These are phyloP conservation scores for Capsella bursapastoris DNA, from an alignment of 345 rosid genomes.

Conservation along the genomic window DNA sequence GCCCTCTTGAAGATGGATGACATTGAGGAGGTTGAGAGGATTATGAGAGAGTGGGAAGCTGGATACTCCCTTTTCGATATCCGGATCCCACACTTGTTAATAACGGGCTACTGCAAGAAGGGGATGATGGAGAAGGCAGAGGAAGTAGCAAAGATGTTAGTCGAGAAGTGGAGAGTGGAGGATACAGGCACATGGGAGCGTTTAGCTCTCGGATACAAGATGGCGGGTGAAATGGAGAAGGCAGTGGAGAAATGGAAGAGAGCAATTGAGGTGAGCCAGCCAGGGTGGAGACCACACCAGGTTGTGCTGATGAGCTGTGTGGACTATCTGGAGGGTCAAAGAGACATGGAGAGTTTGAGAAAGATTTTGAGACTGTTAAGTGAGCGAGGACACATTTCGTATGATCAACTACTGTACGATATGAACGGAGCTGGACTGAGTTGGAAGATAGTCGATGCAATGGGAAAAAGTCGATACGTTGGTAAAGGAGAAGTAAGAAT, in stretches of 20 bases:
- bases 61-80: conserved; percentile 42
- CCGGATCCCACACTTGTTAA: conserved; percentile 53
- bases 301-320: conserved; percentile 50
- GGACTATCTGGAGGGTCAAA: conserved; percentile 42
- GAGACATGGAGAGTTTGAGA: conserved; percentile 43
- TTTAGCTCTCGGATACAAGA: conserved; percentile 51
- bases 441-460: conserved; percentile 43
- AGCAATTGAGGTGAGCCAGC: conserved; percentile 43
- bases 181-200: conserved; percentile 49
- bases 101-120: conserved; percentile 55
- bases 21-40: conserved; percentile 56
- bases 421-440: conserved; percentile 35
- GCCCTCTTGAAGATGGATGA: conserved; percentile 64
- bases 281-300: conserved; percentile 46
- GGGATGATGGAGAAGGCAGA: conserved; percentile 66
- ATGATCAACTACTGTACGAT: conserved; percentile 36
- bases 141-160: conserved; percentile 42
- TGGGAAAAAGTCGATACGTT: conserved; percentile 21
- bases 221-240: conserved; percentile 47
- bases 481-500: conserved; percentile 12
- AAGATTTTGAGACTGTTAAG: conserved; percentile 40
- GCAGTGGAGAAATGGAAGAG: conserved; percentile 53
- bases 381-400: conserved; percentile 40
- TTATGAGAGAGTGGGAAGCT: conserved; percentile 65
- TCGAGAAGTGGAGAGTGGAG: conserved; percentile 18